Conservation (phyloP, 1,284 basidiomycete species). For the Lentinula novae-zelandiae region DNA sequence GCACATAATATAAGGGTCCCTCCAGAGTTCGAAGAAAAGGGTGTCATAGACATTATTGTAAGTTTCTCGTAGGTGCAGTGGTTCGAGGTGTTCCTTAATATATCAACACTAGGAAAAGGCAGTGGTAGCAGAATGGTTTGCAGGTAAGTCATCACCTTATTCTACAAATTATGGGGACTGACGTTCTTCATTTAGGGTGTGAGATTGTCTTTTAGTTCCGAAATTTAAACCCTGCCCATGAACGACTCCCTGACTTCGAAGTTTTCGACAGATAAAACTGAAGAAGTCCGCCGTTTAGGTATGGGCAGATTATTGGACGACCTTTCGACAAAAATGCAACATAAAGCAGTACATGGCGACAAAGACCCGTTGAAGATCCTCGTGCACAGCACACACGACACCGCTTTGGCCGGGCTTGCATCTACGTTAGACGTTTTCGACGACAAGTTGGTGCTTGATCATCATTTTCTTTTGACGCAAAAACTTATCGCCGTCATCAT, state of each 20-base stretch:
- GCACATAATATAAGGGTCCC: slow-evolving; percentile 72
- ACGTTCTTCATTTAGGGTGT: slow-evolving; percentile 8
- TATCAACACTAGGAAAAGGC: slow-evolving; percentile 55
- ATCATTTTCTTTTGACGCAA: neutral
- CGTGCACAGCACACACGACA: slow-evolving; percentile 75
- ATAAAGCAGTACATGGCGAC: slow-evolving; percentile 41
- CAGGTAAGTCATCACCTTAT: slow-evolving; percentile 33
- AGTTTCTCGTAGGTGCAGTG: slow-evolving; percentile 20
- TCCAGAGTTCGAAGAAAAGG: slow-evolving; percentile 62
- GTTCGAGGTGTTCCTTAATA: neutral
- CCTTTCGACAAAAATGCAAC: slow-evolving; percentile 56
- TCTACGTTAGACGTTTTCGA: slow-evolving; percentile 76
- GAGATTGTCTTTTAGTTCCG: slow-evolving; percentile 9
- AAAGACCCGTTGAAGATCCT: slow-evolving; percentile 56
- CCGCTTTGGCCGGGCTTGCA: slow-evolving; percentile 65
- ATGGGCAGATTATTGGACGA: slow-evolving; percentile 74
- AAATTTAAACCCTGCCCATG: slow-evolving; percentile 2
- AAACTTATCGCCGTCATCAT: neutral
- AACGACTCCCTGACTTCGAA: neutral
- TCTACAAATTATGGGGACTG: neutral
- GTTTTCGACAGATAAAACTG: slow-evolving; percentile 54
- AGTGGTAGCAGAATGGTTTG: slow-evolving; percentile 78
- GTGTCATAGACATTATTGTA: slow-evolving; percentile 56
- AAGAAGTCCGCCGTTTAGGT: slow-evolving; percentile 72
- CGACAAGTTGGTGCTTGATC: slow-evolving; percentile 44